These are phyloP conservation scores for Agrocybe praecox DNA, from an alignment of 768 basidiomycete species.

Conservation along the genomic window DNA sequence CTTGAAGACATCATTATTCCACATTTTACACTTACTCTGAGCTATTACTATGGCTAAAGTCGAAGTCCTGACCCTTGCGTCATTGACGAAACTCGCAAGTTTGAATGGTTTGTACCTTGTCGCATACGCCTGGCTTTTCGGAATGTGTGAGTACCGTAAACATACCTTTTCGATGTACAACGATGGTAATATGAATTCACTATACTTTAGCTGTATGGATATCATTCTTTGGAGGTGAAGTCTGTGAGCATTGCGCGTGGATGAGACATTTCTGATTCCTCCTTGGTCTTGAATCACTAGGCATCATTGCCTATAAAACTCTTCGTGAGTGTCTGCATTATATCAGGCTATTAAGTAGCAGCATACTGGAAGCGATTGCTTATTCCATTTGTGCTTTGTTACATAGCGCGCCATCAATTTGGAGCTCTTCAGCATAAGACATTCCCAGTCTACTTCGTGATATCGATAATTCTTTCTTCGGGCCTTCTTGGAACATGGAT, in stretches of 20 bases:
- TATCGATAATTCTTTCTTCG: slow-evolving; percentile 57
- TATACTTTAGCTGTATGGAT: slow-evolving; percentile 53
- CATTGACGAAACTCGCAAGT: slow-evolving; percentile 34
- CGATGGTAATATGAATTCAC: not conserved
- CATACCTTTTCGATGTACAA: not conserved
- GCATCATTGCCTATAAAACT: slow-evolving; percentile 60
- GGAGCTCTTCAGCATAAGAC: slow-evolving; percentile 71
- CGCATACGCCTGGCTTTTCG: slow-evolving; percentile 65
- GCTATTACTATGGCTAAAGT: slow-evolving; percentile 32
- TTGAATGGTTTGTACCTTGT: slow-evolving; percentile 49
- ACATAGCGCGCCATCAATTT: slow-evolving; percentile 73
- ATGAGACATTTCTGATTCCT: too few relatives aligned
- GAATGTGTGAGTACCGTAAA: slow-evolving; percentile 63
- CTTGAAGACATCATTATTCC: not conserved
- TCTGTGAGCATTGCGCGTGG: too few relatives aligned
- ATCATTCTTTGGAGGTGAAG: slow-evolving; percentile 64
- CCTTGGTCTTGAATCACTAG: slow-evolving; percentile 26
- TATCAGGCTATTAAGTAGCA: not conserved
- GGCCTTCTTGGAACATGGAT: slow-evolving; percentile 61
- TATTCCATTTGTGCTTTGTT: not conserved
- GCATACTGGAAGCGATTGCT: too few relatives aligned
- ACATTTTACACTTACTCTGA: not conserved
- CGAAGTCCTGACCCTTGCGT: slow-evolving; percentile 36
- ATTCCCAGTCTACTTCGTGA: slow-evolving; percentile 75
- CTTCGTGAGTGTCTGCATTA: slow-evolving; percentile 46